Base-by-base conservation (phyloP, 192 early-diverging fungal genomes). In the Pilaira anomala region DNA sequence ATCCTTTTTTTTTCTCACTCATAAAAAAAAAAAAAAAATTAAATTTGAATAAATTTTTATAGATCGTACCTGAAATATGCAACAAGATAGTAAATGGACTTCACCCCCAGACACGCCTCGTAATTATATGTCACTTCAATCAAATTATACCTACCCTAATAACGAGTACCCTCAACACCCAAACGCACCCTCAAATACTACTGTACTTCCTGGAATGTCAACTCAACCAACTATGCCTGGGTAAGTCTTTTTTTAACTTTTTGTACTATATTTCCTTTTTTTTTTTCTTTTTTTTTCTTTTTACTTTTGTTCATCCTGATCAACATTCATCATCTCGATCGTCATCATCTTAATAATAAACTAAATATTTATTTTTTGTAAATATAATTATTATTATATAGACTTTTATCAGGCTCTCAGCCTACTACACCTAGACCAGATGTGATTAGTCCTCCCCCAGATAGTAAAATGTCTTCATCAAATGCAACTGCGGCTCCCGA, bases 361-460 rank as follows among this genome's bases (percentile, higher is more conserved):
- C 0, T 36, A 14, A n/a, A 8, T 19, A 7, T 16, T 21, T 26
- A 40, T 50, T 21, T 36, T 5, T 14, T 13, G 5, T 46, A 13
- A 41, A 11, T n/a, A 62, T 39, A 48, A 58, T 13, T 46, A 18
- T 18, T 19, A 22, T 8, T 33, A 26, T 30, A 39, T 40, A 69
- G 67, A 21, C 24, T 69, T 8, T 39, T 69, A 18, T 61, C 67
- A 16, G 18, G 54, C 6, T 73, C 71, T 18, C 71, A 73, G 21
- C 71, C 71, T 7, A 63, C 40, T 11, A 73, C 71, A 22, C 71
- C 71, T 16, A 52, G 61, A n/a, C 71, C 71, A 3, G 71, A 73
- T 11, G 39, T 51, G 14, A 42, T 48, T 9, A 44, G 52, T 33
- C 70, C 70, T 36, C 48, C 49, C 48, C 36, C 62, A 2, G 16